Conservation (phyloP, 1,284 basidiomycete species). For the Trichosporon ovoides region DNA sequence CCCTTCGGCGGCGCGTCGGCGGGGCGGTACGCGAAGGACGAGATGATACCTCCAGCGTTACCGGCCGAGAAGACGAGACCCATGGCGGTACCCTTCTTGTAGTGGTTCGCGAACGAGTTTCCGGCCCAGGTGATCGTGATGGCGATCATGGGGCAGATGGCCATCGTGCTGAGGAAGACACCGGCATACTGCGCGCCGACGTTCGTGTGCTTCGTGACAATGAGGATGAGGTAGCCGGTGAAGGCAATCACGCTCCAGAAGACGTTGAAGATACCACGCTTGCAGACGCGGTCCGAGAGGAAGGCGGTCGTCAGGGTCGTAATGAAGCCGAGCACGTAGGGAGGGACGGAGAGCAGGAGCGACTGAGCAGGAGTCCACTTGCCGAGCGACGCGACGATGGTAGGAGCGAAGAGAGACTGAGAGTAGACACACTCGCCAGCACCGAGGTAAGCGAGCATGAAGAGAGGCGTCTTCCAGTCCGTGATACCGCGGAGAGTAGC, state of each 20-base stretch:
- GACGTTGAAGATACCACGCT: slow-evolving; percentile 48
- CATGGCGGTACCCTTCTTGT: slow-evolving; percentile 48
- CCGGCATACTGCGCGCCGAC: slow-evolving; percentile 47
- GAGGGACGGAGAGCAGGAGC: slow-evolving; percentile 45
- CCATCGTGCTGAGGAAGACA: slow-evolving; percentile 46
- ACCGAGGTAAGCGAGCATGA: slow-evolving; percentile 46
- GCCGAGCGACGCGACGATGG: slow-evolving; percentile 48
- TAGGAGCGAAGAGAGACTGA: slow-evolving; percentile 47
- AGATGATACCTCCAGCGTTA: slow-evolving; percentile 49
- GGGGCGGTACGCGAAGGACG: slow-evolving; percentile 45
- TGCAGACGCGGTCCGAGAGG: slow-evolving; percentile 43
- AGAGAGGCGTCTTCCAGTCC: slow-evolving; percentile 44
- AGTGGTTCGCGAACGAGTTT: slow-evolving; percentile 47
- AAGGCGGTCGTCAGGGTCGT: slow-evolving; percentile 48
- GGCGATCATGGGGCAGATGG: slow-evolving; percentile 48
- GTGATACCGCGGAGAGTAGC: slow-evolving; percentile 32
- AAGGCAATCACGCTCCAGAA: slow-evolving; percentile 45
- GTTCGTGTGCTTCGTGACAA: not conserved
- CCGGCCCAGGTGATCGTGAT: slow-evolving; percentile 50
- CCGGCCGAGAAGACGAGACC: slow-evolving; percentile 51
- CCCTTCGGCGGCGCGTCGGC: slow-evolving; percentile 25
- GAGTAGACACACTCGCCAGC: slow-evolving; percentile 47
- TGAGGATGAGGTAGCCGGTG: slow-evolving; percentile 45
- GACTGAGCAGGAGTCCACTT: slow-evolving; percentile 44
- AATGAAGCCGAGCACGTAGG: slow-evolving; percentile 51